phyloP scores from a whole-genome alignment of 441 rosid genomes.

The Syzygium syzygioides region DNA sequence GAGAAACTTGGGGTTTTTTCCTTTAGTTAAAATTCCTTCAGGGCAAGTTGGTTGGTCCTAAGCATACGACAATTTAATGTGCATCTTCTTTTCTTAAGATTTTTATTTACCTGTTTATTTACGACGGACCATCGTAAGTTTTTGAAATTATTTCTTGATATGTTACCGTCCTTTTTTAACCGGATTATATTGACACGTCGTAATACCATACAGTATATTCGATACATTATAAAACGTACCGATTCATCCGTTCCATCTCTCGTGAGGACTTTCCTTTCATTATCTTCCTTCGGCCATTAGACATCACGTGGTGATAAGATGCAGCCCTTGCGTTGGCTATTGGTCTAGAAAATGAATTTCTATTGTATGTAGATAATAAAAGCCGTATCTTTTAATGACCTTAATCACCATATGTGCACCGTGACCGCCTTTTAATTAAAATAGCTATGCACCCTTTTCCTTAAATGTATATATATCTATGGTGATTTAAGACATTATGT shows the following conservation, averaged over 20 bases:
- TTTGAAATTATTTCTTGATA: background rate
- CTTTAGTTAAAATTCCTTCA: accelerated
- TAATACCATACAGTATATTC: no score
- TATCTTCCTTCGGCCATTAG: background rate
- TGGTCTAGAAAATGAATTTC: background rate
- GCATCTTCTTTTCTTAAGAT: background rate
- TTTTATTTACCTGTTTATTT: background rate
- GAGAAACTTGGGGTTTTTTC: background rate
- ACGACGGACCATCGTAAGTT: no score
- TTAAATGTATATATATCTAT: accelerated
- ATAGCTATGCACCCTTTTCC: background rate
- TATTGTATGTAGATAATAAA: background rate
- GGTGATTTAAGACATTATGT: background rate
- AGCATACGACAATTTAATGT: background rate
- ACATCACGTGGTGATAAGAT: background rate
- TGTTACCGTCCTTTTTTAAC: background rate
- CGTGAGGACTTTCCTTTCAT: background rate
- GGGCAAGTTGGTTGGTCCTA: background rate
- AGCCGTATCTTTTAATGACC: background rate
- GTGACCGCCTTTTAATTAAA: background rate
- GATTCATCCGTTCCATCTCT: background rate
- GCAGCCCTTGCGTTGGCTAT: background rate
- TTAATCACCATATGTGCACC: accelerated
- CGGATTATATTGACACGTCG: background rate
- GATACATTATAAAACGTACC: accelerated